phyloP scores from a whole-genome alignment of 495 filamentous ascomycete genomes.

The Penicillium chermesinum region DNA sequence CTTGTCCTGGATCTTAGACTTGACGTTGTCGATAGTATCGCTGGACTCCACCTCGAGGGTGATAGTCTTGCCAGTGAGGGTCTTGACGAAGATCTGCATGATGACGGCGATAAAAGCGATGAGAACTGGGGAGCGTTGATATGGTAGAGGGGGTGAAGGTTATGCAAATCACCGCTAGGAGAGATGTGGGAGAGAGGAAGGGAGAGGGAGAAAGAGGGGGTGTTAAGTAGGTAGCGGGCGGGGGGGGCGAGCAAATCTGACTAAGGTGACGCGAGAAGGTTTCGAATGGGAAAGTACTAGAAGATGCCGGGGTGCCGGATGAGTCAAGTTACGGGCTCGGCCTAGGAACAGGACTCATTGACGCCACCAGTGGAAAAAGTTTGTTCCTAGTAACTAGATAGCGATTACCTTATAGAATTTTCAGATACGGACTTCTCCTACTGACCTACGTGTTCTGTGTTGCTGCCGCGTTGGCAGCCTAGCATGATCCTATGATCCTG shows the following conservation, averaged over 20 bases:
- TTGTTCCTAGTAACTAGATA: slow-evolving; percentile 6
- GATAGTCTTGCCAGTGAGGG: slow-evolving; percentile 98
- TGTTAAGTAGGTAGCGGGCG: slow-evolving; percentile 29
- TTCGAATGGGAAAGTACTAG: slow-evolving; percentile 17
- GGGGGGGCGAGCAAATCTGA: slow-evolving; percentile 36
- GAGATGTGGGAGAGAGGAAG: slow-evolving; percentile 7
- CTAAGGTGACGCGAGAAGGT: slow-evolving; percentile 26
- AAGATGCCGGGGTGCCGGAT: slow-evolving; percentile 23
- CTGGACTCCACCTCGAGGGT: slow-evolving; percentile 98
- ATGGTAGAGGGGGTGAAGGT: slow-evolving; percentile 8
- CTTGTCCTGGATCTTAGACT: slow-evolving; percentile 99
- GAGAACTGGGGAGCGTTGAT: slow-evolving; percentile 2
- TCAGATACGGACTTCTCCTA: too few species aligned
- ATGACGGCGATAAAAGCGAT: slow-evolving; percentile 16
- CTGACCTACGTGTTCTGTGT: too few species aligned
- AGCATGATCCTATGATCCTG: too few species aligned
- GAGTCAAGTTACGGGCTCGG: slow-evolving; percentile 28
- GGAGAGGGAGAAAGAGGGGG: slow-evolving; percentile 17
- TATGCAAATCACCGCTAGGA: slow-evolving; percentile 2
- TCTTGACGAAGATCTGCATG: slow-evolving; percentile 99
- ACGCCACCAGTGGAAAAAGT: slow-evolving; percentile 19
- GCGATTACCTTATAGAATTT: too few species aligned
- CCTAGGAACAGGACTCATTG: slow-evolving; percentile 15
- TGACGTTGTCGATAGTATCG: slow-evolving; percentile 98
- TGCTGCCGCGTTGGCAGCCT: not conserved